Percentiles rank a stretch among this genome's conserved stretches.
phyloP scores from a whole-genome alignment of 2,329 filamentous ascomycete species.

The Diaporthe citrichinensis region DNA sequence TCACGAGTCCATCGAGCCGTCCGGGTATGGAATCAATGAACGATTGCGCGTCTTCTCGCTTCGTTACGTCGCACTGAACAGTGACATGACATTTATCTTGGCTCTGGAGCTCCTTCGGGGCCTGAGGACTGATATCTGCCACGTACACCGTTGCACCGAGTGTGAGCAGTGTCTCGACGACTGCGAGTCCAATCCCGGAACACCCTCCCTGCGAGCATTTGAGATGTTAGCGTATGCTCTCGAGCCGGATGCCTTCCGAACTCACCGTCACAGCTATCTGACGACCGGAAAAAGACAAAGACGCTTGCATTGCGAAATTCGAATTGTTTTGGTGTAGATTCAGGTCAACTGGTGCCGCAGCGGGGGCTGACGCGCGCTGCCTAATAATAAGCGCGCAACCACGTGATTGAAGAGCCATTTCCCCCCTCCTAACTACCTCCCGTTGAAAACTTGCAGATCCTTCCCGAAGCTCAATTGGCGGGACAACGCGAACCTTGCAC shows the following conservation, averaged over 20 bases:
- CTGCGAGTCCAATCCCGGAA: slow-evolving; percentile 9
- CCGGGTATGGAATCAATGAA: neutral
- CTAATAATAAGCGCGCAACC: neutral
- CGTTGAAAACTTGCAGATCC: neutral
- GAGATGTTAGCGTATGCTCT: neutral
- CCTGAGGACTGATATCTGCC: neutral
- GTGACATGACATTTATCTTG: neutral
- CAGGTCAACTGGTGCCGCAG: too few relatives aligned
- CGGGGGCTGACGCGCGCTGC: neutral
- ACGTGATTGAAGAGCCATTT: neutral
- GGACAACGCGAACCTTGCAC: neutral
- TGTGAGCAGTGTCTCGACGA: neutral
- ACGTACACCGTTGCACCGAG: slow-evolving; percentile 4
- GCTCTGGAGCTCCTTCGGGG: neutral
- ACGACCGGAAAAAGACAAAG: neutral
- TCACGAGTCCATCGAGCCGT: slow-evolving; percentile 2
- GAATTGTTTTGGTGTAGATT: neutral
- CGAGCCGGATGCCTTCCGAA: neutral
- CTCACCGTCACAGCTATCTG: neutral
- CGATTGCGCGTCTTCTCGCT: neutral
- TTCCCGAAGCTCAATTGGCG: neutral
- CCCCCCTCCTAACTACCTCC: neutral
- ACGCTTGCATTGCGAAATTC: neutral
- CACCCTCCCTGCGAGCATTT: slow-evolving; percentile 1
- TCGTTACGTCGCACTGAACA: neutral